Evolutionary conservation across 768 basidiomycete species (phyloP).

Genomic region (Boletus pseudopeckii): DNA sequence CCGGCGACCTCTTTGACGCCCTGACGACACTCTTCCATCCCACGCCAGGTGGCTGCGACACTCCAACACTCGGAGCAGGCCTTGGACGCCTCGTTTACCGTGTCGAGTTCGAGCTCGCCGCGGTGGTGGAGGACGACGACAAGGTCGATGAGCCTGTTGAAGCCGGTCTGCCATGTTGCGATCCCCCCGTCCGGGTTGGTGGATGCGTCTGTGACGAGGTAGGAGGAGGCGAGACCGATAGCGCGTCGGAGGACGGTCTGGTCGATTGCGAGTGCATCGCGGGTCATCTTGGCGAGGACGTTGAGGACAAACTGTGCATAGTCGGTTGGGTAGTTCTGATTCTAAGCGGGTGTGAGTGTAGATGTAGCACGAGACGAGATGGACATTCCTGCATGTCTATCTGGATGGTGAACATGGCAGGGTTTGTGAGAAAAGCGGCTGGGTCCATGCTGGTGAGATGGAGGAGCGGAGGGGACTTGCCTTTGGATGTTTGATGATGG

Average conservation of each 20-base stretch:
- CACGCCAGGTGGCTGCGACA: conserved; percentile 64
- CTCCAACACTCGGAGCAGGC: conserved; percentile 82
- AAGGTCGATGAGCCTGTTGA: conserved; percentile 68
- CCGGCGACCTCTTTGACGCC: conserved; percentile 57
- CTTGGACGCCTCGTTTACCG: conserved; percentile 57
- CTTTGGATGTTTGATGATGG: conserved; percentile 11
- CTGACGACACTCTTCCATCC: conserved; percentile 61
- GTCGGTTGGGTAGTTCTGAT: conserved; percentile 48
- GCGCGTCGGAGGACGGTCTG: conserved; percentile 61
- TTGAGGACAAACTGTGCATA: conserved; percentile 58
- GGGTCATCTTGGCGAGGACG: conserved; percentile 50
- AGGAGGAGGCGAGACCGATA: conserved; percentile 71
- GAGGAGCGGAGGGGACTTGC: conserved; percentile 7
- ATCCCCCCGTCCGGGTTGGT: conserved; percentile 57
- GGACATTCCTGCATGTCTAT: conserved; percentile 32
- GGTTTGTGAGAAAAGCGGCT: conserved; percentile 11
- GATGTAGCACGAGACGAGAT: background rate
- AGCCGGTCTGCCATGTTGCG: conserved; percentile 61
- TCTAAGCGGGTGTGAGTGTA: conserved; percentile 13
- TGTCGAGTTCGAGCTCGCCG: conserved; percentile 71
- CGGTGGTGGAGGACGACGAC: conserved; percentile 66
- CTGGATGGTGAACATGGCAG: conserved; percentile 23
- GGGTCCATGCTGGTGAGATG: conserved; percentile 24
- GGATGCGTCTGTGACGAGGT: conserved; percentile 69
- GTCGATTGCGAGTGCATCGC: conserved; percentile 47